Evolutionary conservation across 805 yeast species (phyloP).

Genomic region (Tetrapisispora fleetii): DNA sequence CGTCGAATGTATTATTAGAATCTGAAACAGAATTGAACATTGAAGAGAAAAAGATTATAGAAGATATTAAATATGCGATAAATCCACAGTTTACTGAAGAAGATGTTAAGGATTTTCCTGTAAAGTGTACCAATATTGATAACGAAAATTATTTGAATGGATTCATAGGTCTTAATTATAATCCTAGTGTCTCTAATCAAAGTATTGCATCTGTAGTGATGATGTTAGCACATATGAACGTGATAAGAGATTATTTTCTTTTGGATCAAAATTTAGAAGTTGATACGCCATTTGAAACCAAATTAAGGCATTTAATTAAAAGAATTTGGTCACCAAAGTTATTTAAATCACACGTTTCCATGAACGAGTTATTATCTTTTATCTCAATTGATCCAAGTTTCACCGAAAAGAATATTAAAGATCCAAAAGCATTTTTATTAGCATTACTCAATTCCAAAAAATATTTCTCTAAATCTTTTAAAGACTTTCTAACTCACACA

Average conservation of each 20-base stretch:
- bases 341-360: slow-evolving; percentile 53
- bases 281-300: slow-evolving; percentile 31
- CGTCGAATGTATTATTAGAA: slow-evolving; percentile 35
- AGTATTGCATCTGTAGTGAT: slow-evolving; percentile 52
- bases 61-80: slow-evolving; percentile 43
- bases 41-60: slow-evolving; percentile 17
- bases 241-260: slow-evolving; percentile 40
- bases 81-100: slow-evolving; percentile 39
- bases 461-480: slow-evolving; percentile 22
- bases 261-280: slow-evolving; percentile 11
- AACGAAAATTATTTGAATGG: slow-evolving; percentile 48
- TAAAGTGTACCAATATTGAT: slow-evolving; percentile 33
- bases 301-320: slow-evolving; percentile 39
- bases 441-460: slow-evolving; percentile 50
- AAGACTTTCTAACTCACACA: slow-evolving; percentile 24
- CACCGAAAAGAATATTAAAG: slow-evolving; percentile 16
- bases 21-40: neutral
- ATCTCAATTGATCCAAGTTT: slow-evolving; percentile 21
- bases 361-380: slow-evolving; percentile 51
- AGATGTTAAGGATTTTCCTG: slow-evolving; percentile 30
- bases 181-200: slow-evolving; percentile 30
- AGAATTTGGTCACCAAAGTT: slow-evolving; percentile 57
- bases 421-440: slow-evolving; percentile 47
- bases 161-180: slow-evolving; percentile 51
- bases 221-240: slow-evolving; percentile 41